Evolutionary conservation across 106 monocot species (phyloP).

Genomic region (Dactylorhiza incarnata): DNA sequence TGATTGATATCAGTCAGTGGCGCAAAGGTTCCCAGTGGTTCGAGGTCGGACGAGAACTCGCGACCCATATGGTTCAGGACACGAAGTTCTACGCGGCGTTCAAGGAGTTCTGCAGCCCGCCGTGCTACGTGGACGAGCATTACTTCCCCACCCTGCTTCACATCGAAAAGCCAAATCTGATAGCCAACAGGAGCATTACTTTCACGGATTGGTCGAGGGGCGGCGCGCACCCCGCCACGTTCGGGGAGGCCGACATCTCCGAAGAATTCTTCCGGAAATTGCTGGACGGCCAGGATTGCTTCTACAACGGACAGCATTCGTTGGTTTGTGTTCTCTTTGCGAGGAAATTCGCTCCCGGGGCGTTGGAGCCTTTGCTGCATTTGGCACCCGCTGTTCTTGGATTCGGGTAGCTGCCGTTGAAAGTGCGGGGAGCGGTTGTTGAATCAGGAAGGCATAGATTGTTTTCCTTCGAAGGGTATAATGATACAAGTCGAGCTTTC

Average conservation of each 20-base stretch:
- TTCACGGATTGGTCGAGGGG: conserved; percentile 43
- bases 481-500: no score
- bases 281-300: conserved; percentile 10
- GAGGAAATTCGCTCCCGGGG: conserved; percentile 33
- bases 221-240: conserved; percentile 38
- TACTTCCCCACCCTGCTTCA: conserved; percentile 36
- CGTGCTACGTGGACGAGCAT: conserved; percentile 49
- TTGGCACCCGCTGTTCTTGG: conserved; percentile 19
- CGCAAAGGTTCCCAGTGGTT: conserved; percentile 71
- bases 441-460: background rate
- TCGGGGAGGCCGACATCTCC: conserved; percentile 18
- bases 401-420: background rate
- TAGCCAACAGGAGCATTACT: conserved; percentile 26
- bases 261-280: conserved; percentile 19
- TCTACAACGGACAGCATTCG: conserved; percentile 22
- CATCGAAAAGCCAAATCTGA: conserved; percentile 8
- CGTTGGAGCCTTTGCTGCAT: conserved; percentile 25
- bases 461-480: background rate
- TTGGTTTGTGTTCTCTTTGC: conserved; percentile 35
- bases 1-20: conserved; percentile 34
- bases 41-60: conserved; percentile 29
- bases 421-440: no score
- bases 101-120: conserved; percentile 29
- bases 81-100: conserved; percentile 36
- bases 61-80: conserved; percentile 32